These are phyloP conservation scores for Dactylellina parvicollis DNA, from an alignment of 2,329 filamentous ascomycete species.

Conservation along the genomic window DNA sequence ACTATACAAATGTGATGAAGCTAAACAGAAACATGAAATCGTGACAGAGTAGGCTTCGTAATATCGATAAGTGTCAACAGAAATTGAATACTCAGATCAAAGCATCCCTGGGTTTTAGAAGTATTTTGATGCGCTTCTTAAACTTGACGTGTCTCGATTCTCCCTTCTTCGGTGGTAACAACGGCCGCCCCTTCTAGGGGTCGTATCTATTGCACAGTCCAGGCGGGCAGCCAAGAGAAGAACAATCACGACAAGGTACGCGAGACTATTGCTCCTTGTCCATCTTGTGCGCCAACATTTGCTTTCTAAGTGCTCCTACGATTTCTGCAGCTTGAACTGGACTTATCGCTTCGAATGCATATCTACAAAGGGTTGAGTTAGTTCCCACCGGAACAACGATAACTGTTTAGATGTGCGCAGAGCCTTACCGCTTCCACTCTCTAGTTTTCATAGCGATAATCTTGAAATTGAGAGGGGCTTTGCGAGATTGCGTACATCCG, in stretches of 20 bases:
- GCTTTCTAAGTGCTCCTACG: slow-evolving; percentile 79
- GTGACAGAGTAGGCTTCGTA: neutral
- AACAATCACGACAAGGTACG: neutral
- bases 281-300: slow-evolving; percentile 71
- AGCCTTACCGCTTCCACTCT: slow-evolving; percentile 52
- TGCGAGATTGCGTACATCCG: slow-evolving; percentile 80
- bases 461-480: slow-evolving; percentile 82
- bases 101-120: neutral
- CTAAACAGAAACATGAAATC: neutral
- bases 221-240: neutral
- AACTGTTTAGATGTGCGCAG: too few relatives aligned
- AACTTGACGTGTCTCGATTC: neutral
- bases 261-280: slow-evolving; percentile 42
- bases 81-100: slow-evolving; percentile 3
- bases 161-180: neutral
- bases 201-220: neutral
- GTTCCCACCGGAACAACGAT: too few relatives aligned
- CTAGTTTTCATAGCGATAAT: slow-evolving; percentile 57
- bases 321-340: slow-evolving; percentile 79
- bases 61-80: neutral
- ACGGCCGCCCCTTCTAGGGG: neutral
- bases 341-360: slow-evolving; percentile 83
- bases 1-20: neutral
- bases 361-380: slow-evolving; percentile 70
- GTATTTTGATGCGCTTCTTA: neutral